Evolutionary conservation across 805 yeast species (phyloP).

Genomic region (Yamadazyma sp.): DNA sequence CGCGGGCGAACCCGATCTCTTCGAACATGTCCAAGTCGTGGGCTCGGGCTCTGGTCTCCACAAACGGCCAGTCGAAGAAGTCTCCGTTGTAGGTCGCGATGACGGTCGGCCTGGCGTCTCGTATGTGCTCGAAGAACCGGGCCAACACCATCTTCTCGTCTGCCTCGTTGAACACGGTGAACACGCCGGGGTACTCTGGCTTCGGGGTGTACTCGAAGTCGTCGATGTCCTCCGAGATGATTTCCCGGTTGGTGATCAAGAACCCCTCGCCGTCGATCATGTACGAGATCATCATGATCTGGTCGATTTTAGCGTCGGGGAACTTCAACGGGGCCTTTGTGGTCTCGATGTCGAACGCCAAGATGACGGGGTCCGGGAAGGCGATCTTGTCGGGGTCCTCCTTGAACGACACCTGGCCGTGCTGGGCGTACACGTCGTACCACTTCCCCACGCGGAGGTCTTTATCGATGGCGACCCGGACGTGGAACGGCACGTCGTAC

Average conservation of each 20-base stretch:
- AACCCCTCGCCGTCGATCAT: slow-evolving; percentile 99
- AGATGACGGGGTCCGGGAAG: slow-evolving; percentile 94
- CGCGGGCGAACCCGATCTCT: slow-evolving; percentile 92
- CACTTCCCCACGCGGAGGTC: slow-evolving; percentile 91
- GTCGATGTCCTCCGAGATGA: slow-evolving; percentile 90
- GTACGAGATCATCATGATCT: slow-evolving; percentile 97
- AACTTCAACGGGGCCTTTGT: slow-evolving; percentile 94
- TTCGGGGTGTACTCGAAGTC: slow-evolving; percentile 98
- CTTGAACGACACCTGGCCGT: slow-evolving; percentile 51
- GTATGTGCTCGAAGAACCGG: slow-evolving; percentile 84
- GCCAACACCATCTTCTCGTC: slow-evolving; percentile 75
- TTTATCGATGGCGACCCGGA: slow-evolving; percentile 90
- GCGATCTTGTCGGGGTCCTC: slow-evolving; percentile 77
- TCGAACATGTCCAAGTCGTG: slow-evolving; percentile 87
- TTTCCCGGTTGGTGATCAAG: slow-evolving; percentile 89
- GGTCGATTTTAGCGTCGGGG: slow-evolving; percentile 89
- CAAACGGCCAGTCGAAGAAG: slow-evolving; percentile 98
- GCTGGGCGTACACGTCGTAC: slow-evolving; percentile 75
- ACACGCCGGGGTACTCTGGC: slow-evolving; percentile 90
- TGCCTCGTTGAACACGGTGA: slow-evolving; percentile 85
- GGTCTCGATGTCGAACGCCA: slow-evolving; percentile 97
- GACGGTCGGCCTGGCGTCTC: slow-evolving; percentile 91
- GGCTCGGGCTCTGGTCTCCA: slow-evolving; percentile 79
- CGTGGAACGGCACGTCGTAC: slow-evolving; percentile 96
- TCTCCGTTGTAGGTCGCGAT: slow-evolving; percentile 98